These are phyloP conservation scores for Solanum hybrid DNA, from an alignment of 305 asterid species.

Conservation along the genomic window DNA sequence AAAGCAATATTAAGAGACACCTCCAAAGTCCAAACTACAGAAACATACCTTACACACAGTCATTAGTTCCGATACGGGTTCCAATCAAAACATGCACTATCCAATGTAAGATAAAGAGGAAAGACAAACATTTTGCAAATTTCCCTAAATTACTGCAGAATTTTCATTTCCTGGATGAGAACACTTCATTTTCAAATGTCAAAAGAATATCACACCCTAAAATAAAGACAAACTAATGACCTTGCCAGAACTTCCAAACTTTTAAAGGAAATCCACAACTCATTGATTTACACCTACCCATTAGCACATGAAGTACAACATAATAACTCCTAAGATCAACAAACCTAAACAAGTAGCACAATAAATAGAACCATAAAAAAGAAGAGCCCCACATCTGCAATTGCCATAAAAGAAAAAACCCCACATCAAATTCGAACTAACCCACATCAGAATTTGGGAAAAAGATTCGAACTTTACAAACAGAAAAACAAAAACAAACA, in stretches of 20 bases:
- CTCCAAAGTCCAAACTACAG: background rate
- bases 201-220: background rate
- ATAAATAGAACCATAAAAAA: background rate
- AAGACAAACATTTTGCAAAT: background rate
- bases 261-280: background rate
- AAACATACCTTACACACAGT: background rate
- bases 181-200: background rate
- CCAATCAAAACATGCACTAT: background rate
- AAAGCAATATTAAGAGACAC: background rate
- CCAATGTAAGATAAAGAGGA: background rate
- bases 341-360: background rate
- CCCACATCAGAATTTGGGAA: conserved; percentile 11
- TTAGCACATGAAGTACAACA: background rate
- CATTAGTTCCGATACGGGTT: background rate
- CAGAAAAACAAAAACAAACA: too few species aligned
- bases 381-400: conserved; percentile 1
- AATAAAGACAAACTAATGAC: background rate
- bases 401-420: background rate
- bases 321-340: conserved; percentile 2
- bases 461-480: too few species aligned
- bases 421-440: conserved; percentile 10
- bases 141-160: background rate
- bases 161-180: background rate
- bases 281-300: background rate
- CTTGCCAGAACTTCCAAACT: background rate